Percentiles rank a stretch among this genome's conserved stretches.
Evolutionary conservation across 768 basidiomycete genomes (phyloP).

Genomic region (Calvatia gigantea): DNA sequence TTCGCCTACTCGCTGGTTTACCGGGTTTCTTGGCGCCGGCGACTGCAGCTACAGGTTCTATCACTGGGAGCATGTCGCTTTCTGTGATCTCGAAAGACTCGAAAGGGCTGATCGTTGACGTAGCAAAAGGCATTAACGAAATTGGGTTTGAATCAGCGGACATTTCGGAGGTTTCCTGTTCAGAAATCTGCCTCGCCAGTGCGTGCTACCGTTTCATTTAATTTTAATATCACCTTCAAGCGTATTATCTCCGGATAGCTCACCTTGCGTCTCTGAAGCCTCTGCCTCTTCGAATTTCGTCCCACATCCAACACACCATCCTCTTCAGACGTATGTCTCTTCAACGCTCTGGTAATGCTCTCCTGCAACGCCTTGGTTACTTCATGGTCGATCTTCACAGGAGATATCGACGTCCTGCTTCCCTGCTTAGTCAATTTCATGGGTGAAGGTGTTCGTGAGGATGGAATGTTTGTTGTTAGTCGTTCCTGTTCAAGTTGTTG

Average conservation of each 20-base stretch:
- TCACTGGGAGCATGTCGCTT: slow-evolving; percentile 1
- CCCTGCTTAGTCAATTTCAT: slow-evolving; percentile 36
- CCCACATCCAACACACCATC: slow-evolving; percentile 23
- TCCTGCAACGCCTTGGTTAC: slow-evolving; percentile 62
- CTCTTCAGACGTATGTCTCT: slow-evolving; percentile 48
- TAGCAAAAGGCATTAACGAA: slow-evolving; percentile 7
- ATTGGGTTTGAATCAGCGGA: not conserved
- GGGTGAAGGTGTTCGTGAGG: slow-evolving; percentile 55
- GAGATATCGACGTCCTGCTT: slow-evolving; percentile 30
- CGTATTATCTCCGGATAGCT: not conserved
- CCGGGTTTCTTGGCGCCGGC: not conserved
- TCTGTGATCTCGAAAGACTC: slow-evolving; percentile 22
- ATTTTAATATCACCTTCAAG: not conserved
- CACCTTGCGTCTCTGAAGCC: slow-evolving; percentile 36
- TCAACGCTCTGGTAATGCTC: slow-evolving; percentile 64
- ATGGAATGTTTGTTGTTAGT: slow-evolving; percentile 43
- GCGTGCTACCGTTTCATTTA: slow-evolving; percentile 22
- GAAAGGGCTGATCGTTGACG: slow-evolving; percentile 22
- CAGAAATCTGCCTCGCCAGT: slow-evolving; percentile 36
- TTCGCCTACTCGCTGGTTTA: slow-evolving; percentile 16
- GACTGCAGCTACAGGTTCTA: not conserved
- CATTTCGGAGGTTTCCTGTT: slow-evolving; percentile 19
- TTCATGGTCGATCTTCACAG: slow-evolving; percentile 42
- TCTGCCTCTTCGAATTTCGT: slow-evolving; percentile 26
- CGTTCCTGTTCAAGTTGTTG: slow-evolving; percentile 23